Evolutionary conservation across 257 asterid genomes (phyloP).

Genomic region (Capsicum chinense): DNA sequence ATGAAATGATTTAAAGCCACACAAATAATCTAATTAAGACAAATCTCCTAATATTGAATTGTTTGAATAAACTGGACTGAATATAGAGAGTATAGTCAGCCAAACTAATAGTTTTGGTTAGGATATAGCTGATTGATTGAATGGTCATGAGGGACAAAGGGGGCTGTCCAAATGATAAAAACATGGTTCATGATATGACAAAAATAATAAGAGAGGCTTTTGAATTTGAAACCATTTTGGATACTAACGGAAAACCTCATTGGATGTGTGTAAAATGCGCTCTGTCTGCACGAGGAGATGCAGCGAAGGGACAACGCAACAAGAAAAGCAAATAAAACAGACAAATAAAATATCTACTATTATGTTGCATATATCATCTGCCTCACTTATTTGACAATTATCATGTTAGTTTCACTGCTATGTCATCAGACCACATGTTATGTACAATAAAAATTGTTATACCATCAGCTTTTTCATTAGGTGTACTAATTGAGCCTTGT

Average conservation of each 20-base stretch:
- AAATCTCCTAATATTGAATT: background rate
- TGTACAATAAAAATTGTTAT: background rate
- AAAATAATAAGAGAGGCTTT: background rate
- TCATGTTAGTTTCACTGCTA: background rate
- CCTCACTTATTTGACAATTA: background rate
- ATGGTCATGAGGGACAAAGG: background rate
- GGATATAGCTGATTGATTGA: background rate
- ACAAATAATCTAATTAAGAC: background rate
- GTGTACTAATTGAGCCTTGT: constrained; percentile 19
- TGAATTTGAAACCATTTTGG: background rate
- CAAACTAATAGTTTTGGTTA: background rate
- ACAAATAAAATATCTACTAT: background rate
- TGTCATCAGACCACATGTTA: constrained; percentile 3
- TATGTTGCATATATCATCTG: background rate
- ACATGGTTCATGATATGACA: background rate
- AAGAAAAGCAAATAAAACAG: background rate
- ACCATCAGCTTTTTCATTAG: background rate
- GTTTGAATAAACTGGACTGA: background rate
- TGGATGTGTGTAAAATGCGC: background rate
- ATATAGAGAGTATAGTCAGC: background rate
- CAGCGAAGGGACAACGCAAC: background rate
- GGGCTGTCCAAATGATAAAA: background rate
- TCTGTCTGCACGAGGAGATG: background rate
- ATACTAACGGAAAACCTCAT: background rate
- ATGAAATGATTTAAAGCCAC: background rate